phyloP scores from a whole-genome alignment of 2,329 filamentous ascomycete genomes.

The Colletotrichum theobromicola region DNA sequence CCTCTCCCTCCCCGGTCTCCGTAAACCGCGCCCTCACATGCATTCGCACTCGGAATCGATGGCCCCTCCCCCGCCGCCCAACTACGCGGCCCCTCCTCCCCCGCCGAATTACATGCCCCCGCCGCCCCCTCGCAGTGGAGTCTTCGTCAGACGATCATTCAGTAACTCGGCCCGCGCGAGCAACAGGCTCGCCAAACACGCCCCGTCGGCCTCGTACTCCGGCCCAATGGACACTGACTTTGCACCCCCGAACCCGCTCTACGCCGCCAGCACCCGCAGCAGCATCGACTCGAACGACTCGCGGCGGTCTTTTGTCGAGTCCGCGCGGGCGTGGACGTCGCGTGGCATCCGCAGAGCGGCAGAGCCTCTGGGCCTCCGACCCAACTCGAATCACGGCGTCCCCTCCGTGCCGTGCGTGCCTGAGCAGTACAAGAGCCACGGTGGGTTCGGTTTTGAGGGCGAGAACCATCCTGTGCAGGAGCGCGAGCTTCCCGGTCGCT shows the following conservation, averaged over 20 bases:
- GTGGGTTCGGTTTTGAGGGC: constrained; percentile 8
- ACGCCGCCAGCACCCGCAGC: constrained; percentile 14
- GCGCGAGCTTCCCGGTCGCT: constrained; percentile 9
- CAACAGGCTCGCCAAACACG: constrained; percentile 31
- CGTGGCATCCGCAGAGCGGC: constrained; percentile 15
- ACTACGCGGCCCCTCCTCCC: constrained; percentile 11
- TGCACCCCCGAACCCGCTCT: neutral
- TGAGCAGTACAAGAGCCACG: constrained; percentile 37
- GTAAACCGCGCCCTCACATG: constrained; percentile 29
- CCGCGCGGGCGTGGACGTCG: constrained; percentile 9
- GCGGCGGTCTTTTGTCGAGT: constrained; percentile 6
- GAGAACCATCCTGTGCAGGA: constrained; percentile 13
- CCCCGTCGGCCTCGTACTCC: constrained; percentile 1
- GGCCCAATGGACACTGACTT: constrained; percentile 7
- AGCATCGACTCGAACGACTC: constrained; percentile 23
- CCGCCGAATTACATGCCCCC: neutral
- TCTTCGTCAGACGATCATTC: constrained; percentile 15
- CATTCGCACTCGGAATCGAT: constrained; percentile 28
- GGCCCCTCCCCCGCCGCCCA: constrained; percentile 24
- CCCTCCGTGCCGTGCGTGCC: constrained; percentile 50
- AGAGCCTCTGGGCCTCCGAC: constrained; percentile 41
- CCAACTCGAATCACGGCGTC: constrained; percentile 52
- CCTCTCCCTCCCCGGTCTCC: constrained; percentile 35
- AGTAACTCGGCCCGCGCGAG: constrained; percentile 21
- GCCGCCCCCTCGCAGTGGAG: neutral